Percentiles rank a stretch among this genome's conserved stretches.
phyloP scores from a whole-genome alignment of 306 rosid genomes.

The Rosa lucieae region DNA sequence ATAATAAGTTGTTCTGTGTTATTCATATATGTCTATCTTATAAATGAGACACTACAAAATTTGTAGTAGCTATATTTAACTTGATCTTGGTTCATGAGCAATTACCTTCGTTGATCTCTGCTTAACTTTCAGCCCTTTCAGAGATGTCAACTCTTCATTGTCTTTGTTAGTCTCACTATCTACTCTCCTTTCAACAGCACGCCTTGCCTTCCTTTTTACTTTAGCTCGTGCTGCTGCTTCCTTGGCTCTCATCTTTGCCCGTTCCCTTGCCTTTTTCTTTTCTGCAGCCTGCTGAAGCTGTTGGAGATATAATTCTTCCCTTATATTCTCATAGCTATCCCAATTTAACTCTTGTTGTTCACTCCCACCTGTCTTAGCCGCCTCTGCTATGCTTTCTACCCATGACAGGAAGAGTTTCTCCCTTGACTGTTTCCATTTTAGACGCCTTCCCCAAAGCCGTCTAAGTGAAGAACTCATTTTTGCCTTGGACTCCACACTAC shows the following conservation, averaged over 20 bases:
- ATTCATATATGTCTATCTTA: slow-evolving; percentile 4
- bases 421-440: slow-evolving; percentile 42
- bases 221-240: slow-evolving; percentile 44
- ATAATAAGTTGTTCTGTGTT: slow-evolving; percentile 11
- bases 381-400: slow-evolving; percentile 63
- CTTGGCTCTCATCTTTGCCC: slow-evolving; percentile 45
- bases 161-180: slow-evolving; percentile 12
- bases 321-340: slow-evolving; percentile 67
- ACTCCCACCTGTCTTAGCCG: slow-evolving; percentile 65
- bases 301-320: slow-evolving; percentile 44
- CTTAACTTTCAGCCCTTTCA: slow-evolving; percentile 33
- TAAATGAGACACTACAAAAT: slow-evolving; percentile 16
- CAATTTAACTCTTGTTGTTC: slow-evolving; percentile 65
- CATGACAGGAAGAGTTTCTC: slow-evolving; percentile 50
- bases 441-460: slow-evolving; percentile 61
- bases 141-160: slow-evolving; percentile 34
- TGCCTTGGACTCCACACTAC: slow-evolving; percentile 62
- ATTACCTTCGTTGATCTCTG: slow-evolving; percentile 55
- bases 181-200: slow-evolving; percentile 30
- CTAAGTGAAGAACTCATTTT: slow-evolving; percentile 66
- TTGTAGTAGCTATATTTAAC: neutral
- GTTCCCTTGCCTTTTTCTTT: slow-evolving; percentile 52
- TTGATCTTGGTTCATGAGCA: neutral
- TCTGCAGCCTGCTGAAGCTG: slow-evolving; percentile 44
- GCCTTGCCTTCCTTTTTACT: slow-evolving; percentile 41